These are phyloP conservation scores for Xylaria intraflava DNA, from an alignment of 495 filamentous ascomycete species.

Conservation along the genomic window DNA sequence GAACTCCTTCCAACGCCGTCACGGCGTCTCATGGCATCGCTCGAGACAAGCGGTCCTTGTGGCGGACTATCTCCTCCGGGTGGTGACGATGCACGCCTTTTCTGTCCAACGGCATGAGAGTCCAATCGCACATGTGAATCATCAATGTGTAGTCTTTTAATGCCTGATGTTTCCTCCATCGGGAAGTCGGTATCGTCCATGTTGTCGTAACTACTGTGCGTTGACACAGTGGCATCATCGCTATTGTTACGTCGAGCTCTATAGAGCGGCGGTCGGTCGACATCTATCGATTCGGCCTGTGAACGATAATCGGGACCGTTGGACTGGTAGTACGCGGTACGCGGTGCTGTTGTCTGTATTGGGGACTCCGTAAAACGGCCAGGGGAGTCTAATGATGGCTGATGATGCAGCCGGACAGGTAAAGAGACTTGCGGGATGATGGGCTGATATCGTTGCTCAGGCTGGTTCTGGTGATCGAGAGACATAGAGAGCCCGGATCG, in stretches of 20 bases:
- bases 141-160: slow-evolving; percentile 56
- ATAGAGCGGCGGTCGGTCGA: slow-evolving; percentile 53
- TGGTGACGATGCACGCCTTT: slow-evolving; percentile 76
- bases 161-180: slow-evolving; percentile 56
- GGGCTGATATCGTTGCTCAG: slow-evolving; percentile 41
- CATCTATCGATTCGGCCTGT: slow-evolving; percentile 39
- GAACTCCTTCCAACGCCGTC: slow-evolving; percentile 53
- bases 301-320: slow-evolving; percentile 44
- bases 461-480: slow-evolving; percentile 36
- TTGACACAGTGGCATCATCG: slow-evolving; percentile 35
- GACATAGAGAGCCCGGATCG: slow-evolving; percentile 48
- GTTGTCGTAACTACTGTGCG: slow-evolving; percentile 38
- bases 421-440: slow-evolving; percentile 46
- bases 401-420: slow-evolving; percentile 34
- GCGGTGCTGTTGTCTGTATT: slow-evolving; percentile 42
- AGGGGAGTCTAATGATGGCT: slow-evolving; percentile 34
- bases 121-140: slow-evolving; percentile 37
- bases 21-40: slow-evolving; percentile 62
- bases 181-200: slow-evolving; percentile 61
- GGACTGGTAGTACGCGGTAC: slow-evolving; percentile 41
- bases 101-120: slow-evolving; percentile 46
- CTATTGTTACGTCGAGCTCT: slow-evolving; percentile 51
- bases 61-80: slow-evolving; percentile 62
- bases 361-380: slow-evolving; percentile 42
- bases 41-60: slow-evolving; percentile 49